Base-by-base conservation (phyloP, 169 alveolate genomes). In the Cyclospora cayetanensis region DNA sequence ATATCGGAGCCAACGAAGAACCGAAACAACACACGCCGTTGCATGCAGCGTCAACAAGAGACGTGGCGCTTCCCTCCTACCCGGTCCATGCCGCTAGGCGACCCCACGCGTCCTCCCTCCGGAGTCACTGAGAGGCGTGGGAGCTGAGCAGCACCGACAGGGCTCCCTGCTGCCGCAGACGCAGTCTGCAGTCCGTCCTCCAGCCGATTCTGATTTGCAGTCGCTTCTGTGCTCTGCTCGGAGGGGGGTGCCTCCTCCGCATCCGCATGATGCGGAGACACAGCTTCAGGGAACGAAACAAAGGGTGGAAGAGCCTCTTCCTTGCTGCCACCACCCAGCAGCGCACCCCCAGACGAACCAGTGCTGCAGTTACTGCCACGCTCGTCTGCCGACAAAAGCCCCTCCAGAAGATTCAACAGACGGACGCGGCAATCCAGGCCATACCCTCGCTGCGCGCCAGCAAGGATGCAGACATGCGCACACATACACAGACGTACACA, bases 321-420 rank as follows among this genome's bases (percentile, higher is more conserved):
- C 25, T 63, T 12, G 29, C 22, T 76, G 83, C 37, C 25, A 50
- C 83, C 83, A 50, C 83, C 83, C n/a, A 37, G 25, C 5, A 55
- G 41, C 11, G 68, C 86, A 27, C 42, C 86, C 42, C 86, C 42
- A 25, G 65, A 25, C 65, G 15, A 41, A 11, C 34, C 18, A 63
- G 41, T 41, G 42, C 65, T 76, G 68, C 11, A 29, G 68, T 37
- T 76, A 43, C 46, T 76, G 86, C 43, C 29, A 76, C 43, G 37
- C 68, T 43, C 68, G 42, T 76, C 86, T 15, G 41, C 68, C 29
- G 86, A 76, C 86, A 76, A n/a, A n/a, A 76, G 65, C 86, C 86
- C 50, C 12, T 63, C 35, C 22, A 76, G 43, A 18, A 76, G 86
- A 7, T 41, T 66, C 50, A 76, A 31, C 46, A 76, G 41, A 29